A percentile compares a stretch with the other conserved stretches of the same genome.
Evolutionary conservation across 116 monocot genomes (phyloP).

Genomic region (Trichopus zeylanicus): DNA sequence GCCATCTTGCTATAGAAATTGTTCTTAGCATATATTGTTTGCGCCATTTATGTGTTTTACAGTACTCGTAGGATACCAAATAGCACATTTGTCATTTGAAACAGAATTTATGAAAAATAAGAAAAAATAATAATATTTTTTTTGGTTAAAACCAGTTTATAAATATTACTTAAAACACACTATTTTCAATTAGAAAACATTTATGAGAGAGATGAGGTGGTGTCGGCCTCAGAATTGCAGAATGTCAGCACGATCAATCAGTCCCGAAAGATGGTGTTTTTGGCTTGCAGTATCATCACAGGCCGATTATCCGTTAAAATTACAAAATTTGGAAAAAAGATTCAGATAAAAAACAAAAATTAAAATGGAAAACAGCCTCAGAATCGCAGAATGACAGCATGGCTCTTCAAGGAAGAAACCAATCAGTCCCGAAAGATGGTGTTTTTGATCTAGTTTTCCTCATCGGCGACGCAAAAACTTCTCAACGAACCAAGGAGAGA

Average conservation of each 20-base stretch:
- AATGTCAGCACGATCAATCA: conserved; percentile 1
- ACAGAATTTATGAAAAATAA: no score
- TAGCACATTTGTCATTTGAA: no score
- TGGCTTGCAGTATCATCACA: neutral
- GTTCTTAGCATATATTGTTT: no score
- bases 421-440: conserved; percentile 43
- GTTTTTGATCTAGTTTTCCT: conserved; percentile 14
- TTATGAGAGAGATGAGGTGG: neutral
- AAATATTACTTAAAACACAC: no score
- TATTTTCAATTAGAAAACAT: no score
- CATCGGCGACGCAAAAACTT: conserved; percentile 6
- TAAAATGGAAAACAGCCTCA: conserved; percentile 12
- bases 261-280: conserved; percentile 6
- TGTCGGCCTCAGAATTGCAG: conserved; percentile 4
- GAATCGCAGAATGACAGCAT: conserved; percentile 38
- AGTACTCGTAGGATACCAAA: no score
- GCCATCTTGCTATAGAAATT: no score
- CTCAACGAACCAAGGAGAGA: no score
- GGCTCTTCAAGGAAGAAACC: conserved; percentile 11
- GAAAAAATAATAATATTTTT: no score
- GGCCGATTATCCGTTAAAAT: neutral
- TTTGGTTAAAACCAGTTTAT: no score
- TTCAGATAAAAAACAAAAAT: neutral
- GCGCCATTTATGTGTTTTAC: no score
- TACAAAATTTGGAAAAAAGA: neutral